A percentile compares a stretch with the other conserved stretches of the same genome.
These are phyloP conservation scores for Elsinoe australis DNA, from an alignment of 2,329 filamentous ascomycete genomes.

Conservation along the genomic window DNA sequence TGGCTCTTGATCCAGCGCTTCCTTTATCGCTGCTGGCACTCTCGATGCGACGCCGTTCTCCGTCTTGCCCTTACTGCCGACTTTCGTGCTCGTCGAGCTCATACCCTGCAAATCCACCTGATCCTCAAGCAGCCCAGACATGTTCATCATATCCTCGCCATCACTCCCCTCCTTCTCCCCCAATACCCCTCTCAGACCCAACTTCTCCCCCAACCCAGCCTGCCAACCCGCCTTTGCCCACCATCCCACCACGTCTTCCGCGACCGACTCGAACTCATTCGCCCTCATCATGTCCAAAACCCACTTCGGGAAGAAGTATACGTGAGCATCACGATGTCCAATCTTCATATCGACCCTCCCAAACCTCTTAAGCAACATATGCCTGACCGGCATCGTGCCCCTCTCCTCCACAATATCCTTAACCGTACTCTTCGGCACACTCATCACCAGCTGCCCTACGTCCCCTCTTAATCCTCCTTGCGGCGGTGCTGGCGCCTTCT, in stretches of 20 bases:
- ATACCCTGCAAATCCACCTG: slow-evolving; percentile 23
- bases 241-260: slow-evolving; percentile 87
- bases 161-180: slow-evolving; percentile 32
- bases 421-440: slow-evolving; percentile 79
- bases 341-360: slow-evolving; percentile 72
- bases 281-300: slow-evolving; percentile 71
- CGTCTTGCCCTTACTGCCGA: slow-evolving; percentile 18
- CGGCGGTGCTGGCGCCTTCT: slow-evolving; percentile 50
- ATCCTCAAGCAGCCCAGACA: slow-evolving; percentile 22
- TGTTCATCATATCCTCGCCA: slow-evolving; percentile 26
- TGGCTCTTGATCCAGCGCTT: slow-evolving; percentile 20
- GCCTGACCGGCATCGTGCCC: slow-evolving; percentile 64
- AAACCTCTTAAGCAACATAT: slow-evolving; percentile 66
- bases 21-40: slow-evolving; percentile 17
- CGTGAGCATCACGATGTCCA: slow-evolving; percentile 80
- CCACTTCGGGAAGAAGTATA: slow-evolving; percentile 93
- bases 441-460: slow-evolving; percentile 73
- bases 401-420: slow-evolving; percentile 74
- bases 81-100: slow-evolving; percentile 18
- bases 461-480: slow-evolving; percentile 58
- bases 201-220: slow-evolving; percentile 66
- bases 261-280: slow-evolving; percentile 82
- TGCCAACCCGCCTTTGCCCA: slow-evolving; percentile 96
- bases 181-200: slow-evolving; percentile 63
- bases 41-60: slow-evolving; percentile 18